phyloP scores from a whole-genome alignment of 345 rosid genomes.

The Barbarea vulgaris region DNA sequence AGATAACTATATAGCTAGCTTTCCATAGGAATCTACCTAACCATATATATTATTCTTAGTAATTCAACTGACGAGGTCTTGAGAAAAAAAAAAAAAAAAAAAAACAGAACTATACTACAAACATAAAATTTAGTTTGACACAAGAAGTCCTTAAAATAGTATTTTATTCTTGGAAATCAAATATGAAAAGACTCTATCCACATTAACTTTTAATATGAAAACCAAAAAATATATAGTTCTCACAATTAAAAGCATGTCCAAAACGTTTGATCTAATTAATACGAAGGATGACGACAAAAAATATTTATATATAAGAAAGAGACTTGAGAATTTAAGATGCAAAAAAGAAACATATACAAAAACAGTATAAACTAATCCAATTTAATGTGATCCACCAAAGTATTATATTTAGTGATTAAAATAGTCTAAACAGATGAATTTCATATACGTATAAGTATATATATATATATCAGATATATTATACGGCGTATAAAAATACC shows the following conservation, averaged over 20 bases:
- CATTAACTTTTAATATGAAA: too few species aligned
- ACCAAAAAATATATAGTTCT: too few species aligned
- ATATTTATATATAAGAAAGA: background rate
- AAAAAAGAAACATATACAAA: background rate
- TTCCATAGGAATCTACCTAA: slow-evolving; percentile 11
- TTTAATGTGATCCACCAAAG: slow-evolving; percentile 15
- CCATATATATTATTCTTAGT: slow-evolving; percentile 13
- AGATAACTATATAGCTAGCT: background rate
- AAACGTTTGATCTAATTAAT: slow-evolving; percentile 19
- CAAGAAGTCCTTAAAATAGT: background rate
- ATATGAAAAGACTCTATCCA: too few species aligned
- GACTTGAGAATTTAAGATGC: background rate
- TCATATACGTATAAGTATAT: background rate
- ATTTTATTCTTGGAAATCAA: background rate
- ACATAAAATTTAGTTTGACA: background rate
- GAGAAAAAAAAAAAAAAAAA: background rate
- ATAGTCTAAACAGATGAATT: background rate
- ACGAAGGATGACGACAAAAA: background rate
- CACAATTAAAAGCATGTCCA: slow-evolving; percentile 30
- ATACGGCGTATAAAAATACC: slow-evolving; percentile 39
- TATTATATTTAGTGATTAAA: background rate
- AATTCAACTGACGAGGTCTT: background rate
- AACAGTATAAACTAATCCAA: background rate
- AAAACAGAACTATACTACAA: background rate
- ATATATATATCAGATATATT: background rate